These are phyloP conservation scores for Patellaria atrata DNA, from an alignment of 495 filamentous ascomycete species.

Conservation along the genomic window DNA sequence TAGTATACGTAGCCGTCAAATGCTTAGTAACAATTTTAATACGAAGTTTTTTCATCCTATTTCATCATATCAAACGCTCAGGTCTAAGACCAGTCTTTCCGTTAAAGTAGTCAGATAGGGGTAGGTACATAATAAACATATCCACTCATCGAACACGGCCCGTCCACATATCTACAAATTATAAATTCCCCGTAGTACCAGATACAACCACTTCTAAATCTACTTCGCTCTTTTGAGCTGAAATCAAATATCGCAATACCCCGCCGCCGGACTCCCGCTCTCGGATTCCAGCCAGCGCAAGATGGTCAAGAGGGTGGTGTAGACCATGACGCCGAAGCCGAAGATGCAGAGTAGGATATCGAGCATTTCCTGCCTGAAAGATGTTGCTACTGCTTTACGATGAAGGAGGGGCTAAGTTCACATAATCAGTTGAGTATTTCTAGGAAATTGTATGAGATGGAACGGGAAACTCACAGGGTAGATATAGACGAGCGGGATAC, in stretches of 20 bases:
- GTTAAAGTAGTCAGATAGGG: too few relatives aligned
- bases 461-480: constrained; percentile 62
- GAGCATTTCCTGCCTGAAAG: constrained; percentile 42
- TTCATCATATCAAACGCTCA: too few relatives aligned
- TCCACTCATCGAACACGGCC: too few relatives aligned
- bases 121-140: too few relatives aligned
- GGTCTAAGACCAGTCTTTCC: too few relatives aligned
- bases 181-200: too few relatives aligned
- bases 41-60: too few relatives aligned
- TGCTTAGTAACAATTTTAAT: too few relatives aligned
- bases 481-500: constrained; percentile 92
- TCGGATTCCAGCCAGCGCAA: constrained; percentile 58
- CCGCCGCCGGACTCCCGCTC: constrained; percentile 31
- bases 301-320: constrained; percentile 75
- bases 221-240: too few relatives aligned
- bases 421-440: not conserved
- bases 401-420: constrained; percentile 66
- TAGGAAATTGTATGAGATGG: constrained; percentile 2
- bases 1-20: too few relatives aligned
- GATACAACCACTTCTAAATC: too few relatives aligned
- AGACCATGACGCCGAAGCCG: constrained; percentile 72
- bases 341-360: constrained; percentile 68
- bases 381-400: constrained; percentile 59
- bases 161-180: too few relatives aligned
- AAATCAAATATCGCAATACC: constrained; percentile 56